Evolutionary conservation across 306 rosid genomes (phyloP), one percentile per base, ranked within the genome.

Genomic region (Sechiopsis laciniata): DNA sequence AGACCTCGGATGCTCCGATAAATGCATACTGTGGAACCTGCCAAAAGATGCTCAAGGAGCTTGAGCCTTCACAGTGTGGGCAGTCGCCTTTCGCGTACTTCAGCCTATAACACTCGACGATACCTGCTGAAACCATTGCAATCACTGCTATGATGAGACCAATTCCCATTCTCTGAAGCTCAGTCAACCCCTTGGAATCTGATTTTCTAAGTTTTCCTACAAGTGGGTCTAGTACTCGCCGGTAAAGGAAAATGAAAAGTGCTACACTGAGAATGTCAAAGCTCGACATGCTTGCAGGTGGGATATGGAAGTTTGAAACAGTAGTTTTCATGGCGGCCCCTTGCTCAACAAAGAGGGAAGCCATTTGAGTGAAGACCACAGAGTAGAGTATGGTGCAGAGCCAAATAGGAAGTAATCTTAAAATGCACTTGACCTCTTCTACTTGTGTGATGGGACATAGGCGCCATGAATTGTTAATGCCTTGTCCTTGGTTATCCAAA

Each of bases 251-350:
- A 75, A 91, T 95, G 87, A 95, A 95, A 61, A 83, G 29, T 51
- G 92, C 97, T 40, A 95, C 99, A 7, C 99, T 95, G 60, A 88
- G 75, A 70, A 95, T 88, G 82, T 95, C 99, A 29, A 95, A 91
- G 95, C 97, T 88, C 17, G 99, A 95, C 99, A 95, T 95, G 83
- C 99, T 95, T 0, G 99, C 99, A 5, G 99, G 86, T 19, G 99
- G 99, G 75, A 95, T 87, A 73, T 45, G 81, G 85, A 95, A 95
- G 77, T 76, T 53, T 63, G 95, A 88, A 65, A 95, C 56, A 0
- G 86, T 85, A 42, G 96, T 86, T 73, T 95, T 88, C 99, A 95
- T 95, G 77, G 92, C 99, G 0, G 96, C 95, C n/a, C 99, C 99
- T 85, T 95, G 99, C 85, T 91, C 99, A 51, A 95, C 99, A 63